These are phyloP conservation scores for Mycothermus thermophilus DNA, from an alignment of 495 filamentous ascomycete species.

Conservation along the genomic window DNA sequence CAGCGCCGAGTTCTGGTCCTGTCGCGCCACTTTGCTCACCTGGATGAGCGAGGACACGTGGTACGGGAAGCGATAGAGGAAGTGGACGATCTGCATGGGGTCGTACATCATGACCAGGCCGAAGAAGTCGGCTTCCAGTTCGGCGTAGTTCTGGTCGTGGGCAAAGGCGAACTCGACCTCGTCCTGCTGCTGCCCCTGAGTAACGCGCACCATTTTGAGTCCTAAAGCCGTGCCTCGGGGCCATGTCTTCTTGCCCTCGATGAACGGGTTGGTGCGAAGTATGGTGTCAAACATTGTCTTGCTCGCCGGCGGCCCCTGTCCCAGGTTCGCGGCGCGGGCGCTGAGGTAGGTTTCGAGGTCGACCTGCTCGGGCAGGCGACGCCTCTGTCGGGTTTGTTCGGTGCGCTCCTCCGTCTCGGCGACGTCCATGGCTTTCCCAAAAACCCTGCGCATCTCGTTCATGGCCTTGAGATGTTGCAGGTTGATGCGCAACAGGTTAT, in stretches of 20 bases:
- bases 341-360: slow-evolving; percentile 61
- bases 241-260: slow-evolving; percentile 87
- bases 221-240: slow-evolving; percentile 67
- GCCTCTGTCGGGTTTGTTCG: slow-evolving; percentile 23
- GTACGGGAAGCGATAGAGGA: slow-evolving; percentile 45
- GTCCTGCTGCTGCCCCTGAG: slow-evolving; percentile 30
- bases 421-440: slow-evolving; percentile 65
- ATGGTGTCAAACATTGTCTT: slow-evolving; percentile 45
- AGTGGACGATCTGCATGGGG: slow-evolving; percentile 44
- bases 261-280: slow-evolving; percentile 63
- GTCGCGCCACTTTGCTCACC: slow-evolving; percentile 80
- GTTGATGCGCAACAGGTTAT: slow-evolving; percentile 58
- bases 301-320: slow-evolving; percentile 29
- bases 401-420: slow-evolving; percentile 42
- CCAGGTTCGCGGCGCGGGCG: slow-evolving; percentile 33
- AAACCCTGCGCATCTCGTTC: slow-evolving; percentile 89
- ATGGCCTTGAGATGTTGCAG: slow-evolving; percentile 66
- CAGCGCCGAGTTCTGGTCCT: slow-evolving; percentile 72
- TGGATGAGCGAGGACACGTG: slow-evolving; percentile 88
- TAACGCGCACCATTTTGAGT: slow-evolving; percentile 66
- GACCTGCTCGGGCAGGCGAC: slow-evolving; percentile 40
- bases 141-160: slow-evolving; percentile 64
- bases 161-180: slow-evolving; percentile 56
- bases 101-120: slow-evolving; percentile 69
- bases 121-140: slow-evolving; percentile 62